A percentile compares a stretch with the other conserved stretches of the same genome.
phyloP scores from a whole-genome alignment of 1,284 basidiomycete genomes.

The Limonomyces culmigenus region DNA sequence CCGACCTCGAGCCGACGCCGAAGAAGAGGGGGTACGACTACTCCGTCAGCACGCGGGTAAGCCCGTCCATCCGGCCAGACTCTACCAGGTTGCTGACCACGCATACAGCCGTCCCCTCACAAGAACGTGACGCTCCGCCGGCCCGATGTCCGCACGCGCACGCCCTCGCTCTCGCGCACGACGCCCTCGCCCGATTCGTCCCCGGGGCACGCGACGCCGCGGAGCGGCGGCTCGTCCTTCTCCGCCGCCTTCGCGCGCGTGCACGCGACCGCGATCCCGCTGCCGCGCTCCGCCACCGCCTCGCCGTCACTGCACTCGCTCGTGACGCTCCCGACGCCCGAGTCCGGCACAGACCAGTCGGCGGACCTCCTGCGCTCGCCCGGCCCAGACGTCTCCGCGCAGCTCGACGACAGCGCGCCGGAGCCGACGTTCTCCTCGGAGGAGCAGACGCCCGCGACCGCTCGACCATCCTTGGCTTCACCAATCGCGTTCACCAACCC shows the following conservation, averaged over 20 bases:
- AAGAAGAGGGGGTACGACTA: constrained; percentile 40
- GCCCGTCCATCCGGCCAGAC: constrained; percentile 12
- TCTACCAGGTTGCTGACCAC: not conserved
- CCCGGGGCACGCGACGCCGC: constrained; percentile 46
- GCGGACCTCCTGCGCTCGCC: not conserved
- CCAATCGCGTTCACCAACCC: no score
- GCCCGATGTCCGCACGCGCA: constrained; percentile 42
- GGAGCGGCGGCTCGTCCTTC: constrained; percentile 30
- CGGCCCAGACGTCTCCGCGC: not conserved
- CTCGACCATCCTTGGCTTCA: no score
- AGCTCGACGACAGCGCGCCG: constrained; percentile 6
- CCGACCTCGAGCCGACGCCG: constrained; percentile 21
- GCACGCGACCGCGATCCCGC: constrained; percentile 3
- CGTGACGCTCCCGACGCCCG: not conserved
- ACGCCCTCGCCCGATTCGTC: constrained; percentile 44
- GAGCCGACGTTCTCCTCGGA: constrained; percentile 59
- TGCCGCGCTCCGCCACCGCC: constrained; percentile 6
- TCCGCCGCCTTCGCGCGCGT: constrained; percentile 14
- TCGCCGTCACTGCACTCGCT: constrained; percentile 3
- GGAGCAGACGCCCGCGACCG: constrained; percentile 24
- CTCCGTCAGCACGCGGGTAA: constrained; percentile 43
- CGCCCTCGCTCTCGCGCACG: constrained; percentile 53
- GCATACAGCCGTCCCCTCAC: constrained; percentile 36
- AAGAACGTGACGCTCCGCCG: no score
- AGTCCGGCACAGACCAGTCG: no score